Percentiles rank a stretch among this genome's conserved stretches.
These are phyloP conservation scores for Candida michaelii DNA, from an alignment of 805 yeast genomes.

Conservation along the genomic window DNA sequence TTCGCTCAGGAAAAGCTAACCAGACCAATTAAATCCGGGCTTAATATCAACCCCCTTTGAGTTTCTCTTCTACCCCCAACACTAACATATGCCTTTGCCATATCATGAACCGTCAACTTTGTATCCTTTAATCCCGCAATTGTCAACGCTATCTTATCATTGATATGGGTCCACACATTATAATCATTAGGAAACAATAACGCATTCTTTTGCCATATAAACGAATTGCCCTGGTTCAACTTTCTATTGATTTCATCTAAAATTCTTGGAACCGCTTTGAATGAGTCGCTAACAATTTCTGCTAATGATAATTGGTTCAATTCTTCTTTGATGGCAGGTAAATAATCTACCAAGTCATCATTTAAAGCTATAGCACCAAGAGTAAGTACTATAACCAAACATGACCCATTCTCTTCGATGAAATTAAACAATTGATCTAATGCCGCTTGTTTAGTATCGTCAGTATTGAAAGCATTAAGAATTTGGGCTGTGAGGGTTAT, in stretches of 20 bases:
- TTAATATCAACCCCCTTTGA: slow-evolving; percentile 67
- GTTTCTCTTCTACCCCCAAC: slow-evolving; percentile 51
- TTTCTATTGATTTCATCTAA: slow-evolving; percentile 50
- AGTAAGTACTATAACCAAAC: slow-evolving; percentile 65
- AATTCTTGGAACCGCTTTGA: slow-evolving; percentile 58
- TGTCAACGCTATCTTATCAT: slow-evolving; percentile 53
- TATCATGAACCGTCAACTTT: slow-evolving; percentile 47
- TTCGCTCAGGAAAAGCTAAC: no score
- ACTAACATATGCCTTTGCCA: slow-evolving; percentile 52
- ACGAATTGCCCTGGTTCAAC: slow-evolving; percentile 21
- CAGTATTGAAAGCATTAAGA: slow-evolving; percentile 69
- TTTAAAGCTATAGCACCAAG: slow-evolving; percentile 78
- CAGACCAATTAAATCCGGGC: slow-evolving; percentile 42
- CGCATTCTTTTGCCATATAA: slow-evolving; percentile 67
- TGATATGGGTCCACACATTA: slow-evolving; percentile 68
- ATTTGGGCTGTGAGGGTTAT: slow-evolving; percentile 76
- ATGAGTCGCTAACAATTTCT: slow-evolving; percentile 50
- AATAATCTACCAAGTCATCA: slow-evolving; percentile 57
- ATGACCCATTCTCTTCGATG: slow-evolving; percentile 63
- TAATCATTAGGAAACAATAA: slow-evolving; percentile 71
- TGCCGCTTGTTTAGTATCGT: slow-evolving; percentile 81
- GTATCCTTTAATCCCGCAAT: slow-evolving; percentile 54
- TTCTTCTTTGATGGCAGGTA: slow-evolving; percentile 68
- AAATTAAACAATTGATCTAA: slow-evolving; percentile 73
- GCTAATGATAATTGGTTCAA: slow-evolving; percentile 49